Evolutionary conservation across 2,329 filamentous ascomycete species (phyloP).

Genomic region (Diaporthe australafricana): DNA sequence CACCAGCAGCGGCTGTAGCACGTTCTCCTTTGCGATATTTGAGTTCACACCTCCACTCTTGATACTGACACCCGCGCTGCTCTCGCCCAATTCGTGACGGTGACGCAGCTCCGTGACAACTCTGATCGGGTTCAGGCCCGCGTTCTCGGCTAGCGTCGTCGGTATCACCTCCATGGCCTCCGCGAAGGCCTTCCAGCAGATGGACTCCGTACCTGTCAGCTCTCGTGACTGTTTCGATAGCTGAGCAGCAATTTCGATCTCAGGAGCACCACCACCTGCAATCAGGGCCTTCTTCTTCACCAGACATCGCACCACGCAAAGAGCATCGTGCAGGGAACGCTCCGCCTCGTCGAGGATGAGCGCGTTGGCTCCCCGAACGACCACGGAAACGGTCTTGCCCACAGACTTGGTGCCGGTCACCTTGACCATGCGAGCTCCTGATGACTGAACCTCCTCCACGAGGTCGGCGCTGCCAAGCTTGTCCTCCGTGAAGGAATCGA

Average conservation of each 20-base stretch:
- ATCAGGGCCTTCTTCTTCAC: constrained; percentile 99
- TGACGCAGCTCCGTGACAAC: constrained; percentile 96
- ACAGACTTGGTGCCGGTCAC: constrained; percentile 89
- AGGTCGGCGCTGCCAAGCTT: constrained; percentile 95
- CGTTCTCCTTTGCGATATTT: constrained; percentile 97
- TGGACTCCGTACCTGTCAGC: constrained; percentile 90
- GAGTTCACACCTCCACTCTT: constrained; percentile 97
- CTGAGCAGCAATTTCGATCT: constrained; percentile 94
- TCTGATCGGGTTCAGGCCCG: constrained; percentile 97
- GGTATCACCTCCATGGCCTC: constrained; percentile 98
- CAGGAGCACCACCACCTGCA: constrained; percentile 93
- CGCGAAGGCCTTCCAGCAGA: constrained; percentile 99
- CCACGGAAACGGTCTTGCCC: constrained; percentile 91
- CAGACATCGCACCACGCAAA: constrained; percentile 95
- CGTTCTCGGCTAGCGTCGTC: constrained; percentile 96
- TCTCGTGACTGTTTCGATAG: constrained; percentile 85
- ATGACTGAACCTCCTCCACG: constrained; percentile 89
- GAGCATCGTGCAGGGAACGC: constrained; percentile 94
- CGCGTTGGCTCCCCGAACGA: constrained; percentile 92
- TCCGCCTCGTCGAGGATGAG: constrained; percentile 97
- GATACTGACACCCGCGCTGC: constrained; percentile 97
- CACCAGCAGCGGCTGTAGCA: constrained; percentile 93
- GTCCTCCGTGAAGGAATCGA: constrained; percentile 98
- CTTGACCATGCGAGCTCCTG: constrained; percentile 93
- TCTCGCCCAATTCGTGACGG: constrained; percentile 93